Evolutionary conservation across 2,329 filamentous ascomycete species (phyloP).

Genomic region (Neonectria faginata): DNA sequence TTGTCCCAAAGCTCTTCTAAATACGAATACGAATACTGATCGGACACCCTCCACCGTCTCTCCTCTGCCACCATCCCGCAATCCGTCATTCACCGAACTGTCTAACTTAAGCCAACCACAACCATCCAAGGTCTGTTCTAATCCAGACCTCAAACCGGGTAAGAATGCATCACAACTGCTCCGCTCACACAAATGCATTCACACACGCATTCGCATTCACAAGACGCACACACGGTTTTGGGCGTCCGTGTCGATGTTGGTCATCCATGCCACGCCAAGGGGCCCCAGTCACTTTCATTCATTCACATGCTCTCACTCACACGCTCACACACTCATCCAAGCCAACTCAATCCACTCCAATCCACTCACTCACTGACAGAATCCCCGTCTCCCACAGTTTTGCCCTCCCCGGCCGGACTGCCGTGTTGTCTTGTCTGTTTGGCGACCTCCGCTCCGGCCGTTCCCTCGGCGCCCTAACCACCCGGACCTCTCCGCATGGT

Average conservation of each 20-base stretch:
- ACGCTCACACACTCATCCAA: not conserved
- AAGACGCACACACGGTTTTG: not conserved
- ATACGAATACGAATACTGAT: constrained; percentile 33
- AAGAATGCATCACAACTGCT: constrained; percentile 15
- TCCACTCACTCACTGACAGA: constrained; percentile 4
- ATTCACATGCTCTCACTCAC: constrained; percentile 15
- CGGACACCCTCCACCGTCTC: constrained; percentile 10
- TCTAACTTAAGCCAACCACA: constrained; percentile 11
- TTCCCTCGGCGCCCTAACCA: constrained; percentile 26
- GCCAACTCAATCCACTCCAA: constrained; percentile 1
- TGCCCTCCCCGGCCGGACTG: constrained; percentile 9
- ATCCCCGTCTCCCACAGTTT: constrained; percentile 10
- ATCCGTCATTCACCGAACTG: constrained; percentile 12
- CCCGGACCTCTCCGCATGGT: constrained; percentile 39
- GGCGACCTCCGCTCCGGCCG: constrained; percentile 13
- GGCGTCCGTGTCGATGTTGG: constrained; percentile 2
- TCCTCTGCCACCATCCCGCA: constrained; percentile 5
- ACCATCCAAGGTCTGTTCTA: constrained; percentile 10
- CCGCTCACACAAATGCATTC: constrained; percentile 6
- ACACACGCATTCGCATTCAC: constrained; percentile 10
- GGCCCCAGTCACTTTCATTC: not conserved
- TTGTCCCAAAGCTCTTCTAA: not conserved
- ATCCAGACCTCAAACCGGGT: constrained; percentile 10
- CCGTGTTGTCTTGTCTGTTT: not conserved
- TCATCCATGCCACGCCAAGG: not conserved